Conservation (phyloP, 768 basidiomycete genomes). For the Rhodosporidiobolus sp. region DNA sequence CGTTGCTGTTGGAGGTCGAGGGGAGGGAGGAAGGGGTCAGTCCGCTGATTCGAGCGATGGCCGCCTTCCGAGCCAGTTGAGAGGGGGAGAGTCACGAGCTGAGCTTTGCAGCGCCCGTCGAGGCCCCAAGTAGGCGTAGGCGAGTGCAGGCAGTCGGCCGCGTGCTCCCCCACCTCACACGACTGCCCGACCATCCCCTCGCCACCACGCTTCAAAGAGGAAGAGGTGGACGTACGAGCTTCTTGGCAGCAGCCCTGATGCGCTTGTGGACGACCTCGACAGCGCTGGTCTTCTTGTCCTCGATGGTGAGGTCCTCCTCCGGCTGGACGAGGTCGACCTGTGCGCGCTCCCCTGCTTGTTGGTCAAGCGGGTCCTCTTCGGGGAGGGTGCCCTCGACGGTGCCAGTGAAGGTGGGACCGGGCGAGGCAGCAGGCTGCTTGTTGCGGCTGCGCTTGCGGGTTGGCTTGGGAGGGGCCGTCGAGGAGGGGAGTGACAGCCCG, state of each 20-base stretch:
- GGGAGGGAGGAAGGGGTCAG: not conserved
- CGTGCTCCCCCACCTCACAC: slow-evolving; percentile 4
- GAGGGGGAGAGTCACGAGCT: not conserved
- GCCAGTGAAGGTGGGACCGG: slow-evolving; percentile 4
- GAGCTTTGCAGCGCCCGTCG: not conserved
- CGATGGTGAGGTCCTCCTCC: slow-evolving; percentile 7
- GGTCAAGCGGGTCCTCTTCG: not conserved
- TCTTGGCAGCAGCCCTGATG: slow-evolving; percentile 43
- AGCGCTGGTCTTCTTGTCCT: slow-evolving; percentile 32
- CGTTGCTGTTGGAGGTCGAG: slow-evolving; percentile 37
- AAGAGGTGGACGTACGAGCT: slow-evolving; percentile 39
- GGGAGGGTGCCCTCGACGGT: not conserved
- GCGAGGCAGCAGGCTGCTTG: not conserved
- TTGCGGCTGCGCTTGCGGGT: slow-evolving; percentile 31
- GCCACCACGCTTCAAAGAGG: too few relatives aligned
- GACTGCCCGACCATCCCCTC: too few relatives aligned
- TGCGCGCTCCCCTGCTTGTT: too few relatives aligned
- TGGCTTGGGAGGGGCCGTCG: not conserved
- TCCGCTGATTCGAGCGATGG: not conserved
- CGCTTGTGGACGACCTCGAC: slow-evolving; percentile 41
- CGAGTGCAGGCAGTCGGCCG: too few relatives aligned
- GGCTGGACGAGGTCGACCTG: not conserved
- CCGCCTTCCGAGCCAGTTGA: too few relatives aligned
- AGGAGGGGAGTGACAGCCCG: slow-evolving; percentile 3
- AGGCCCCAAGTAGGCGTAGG: too few relatives aligned